These are phyloP conservation scores for Phalaenopsis hybrid DNA, from an alignment of 116 monocot genomes.

Conservation along the genomic window DNA sequence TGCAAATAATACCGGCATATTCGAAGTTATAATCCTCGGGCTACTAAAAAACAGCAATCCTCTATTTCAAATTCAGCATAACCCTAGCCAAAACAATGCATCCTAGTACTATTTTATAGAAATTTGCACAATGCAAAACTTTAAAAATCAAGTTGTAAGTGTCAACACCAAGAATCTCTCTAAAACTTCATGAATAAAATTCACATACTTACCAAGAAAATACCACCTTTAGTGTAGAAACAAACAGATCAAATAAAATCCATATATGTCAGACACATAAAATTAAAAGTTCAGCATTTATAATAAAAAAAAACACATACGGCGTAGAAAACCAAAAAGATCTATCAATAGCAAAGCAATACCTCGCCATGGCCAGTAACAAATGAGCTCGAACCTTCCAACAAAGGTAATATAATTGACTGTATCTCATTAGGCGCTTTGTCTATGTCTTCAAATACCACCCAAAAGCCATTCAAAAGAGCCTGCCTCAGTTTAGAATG, in stretches of 20 bases:
- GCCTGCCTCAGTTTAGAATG: constrained; percentile 35
- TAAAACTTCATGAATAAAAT: background rate
- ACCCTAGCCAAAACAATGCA: background rate
- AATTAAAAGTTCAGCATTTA: background rate
- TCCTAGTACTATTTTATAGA: background rate
- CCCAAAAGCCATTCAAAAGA: constrained; percentile 75
- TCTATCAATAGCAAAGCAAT: constrained; percentile 1
- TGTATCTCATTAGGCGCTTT: constrained; percentile 92
- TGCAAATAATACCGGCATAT: background rate
- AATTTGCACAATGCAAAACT: background rate
- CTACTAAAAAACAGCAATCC: too few relatives aligned
- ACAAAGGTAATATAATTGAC: constrained; percentile 73
- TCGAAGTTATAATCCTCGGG: background rate
- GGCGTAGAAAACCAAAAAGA: background rate
- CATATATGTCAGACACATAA: background rate
- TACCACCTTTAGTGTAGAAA: background rate
- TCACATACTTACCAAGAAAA: background rate
- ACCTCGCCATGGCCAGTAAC: constrained; percentile 80
- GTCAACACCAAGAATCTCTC: background rate
- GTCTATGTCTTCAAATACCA: constrained; percentile 96
- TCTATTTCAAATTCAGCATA: background rate
- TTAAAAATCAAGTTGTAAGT: background rate
- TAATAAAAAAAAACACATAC: background rate
- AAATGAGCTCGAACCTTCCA: constrained; percentile 86
- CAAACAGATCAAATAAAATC: background rate